Base-by-base conservation (phyloP, 805 yeast species). In the Wickerhamiella lipophila region DNA sequence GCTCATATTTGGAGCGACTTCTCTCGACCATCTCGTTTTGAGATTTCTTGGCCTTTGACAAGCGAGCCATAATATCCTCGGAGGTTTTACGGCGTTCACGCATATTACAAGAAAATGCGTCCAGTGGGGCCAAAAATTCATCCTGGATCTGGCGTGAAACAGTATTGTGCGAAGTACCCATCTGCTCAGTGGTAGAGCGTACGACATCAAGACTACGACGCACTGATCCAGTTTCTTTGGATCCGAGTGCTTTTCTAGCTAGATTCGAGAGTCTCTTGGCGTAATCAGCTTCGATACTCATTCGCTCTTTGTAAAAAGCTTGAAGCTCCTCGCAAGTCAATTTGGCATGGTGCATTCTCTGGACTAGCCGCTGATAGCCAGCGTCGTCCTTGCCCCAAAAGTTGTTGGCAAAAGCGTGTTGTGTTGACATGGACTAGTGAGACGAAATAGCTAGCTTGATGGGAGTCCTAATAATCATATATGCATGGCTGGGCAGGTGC, bases 271-370 rank as follows among this genome's bases (percentile, higher is more conserved):
- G 61, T 51, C 70, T 72, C 49, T 75, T 72, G 34, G 79, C 66
- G 58, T 83, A 83, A 22, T 86, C 95, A 52, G 78, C 81, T 57
- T 85, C 95, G 35, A 86, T 73, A 13, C 74, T 67, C 1, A 74
- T 65, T 34, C 72, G 58, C 50, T 78, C 83, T 51, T 68, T 73
- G 62, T 76, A 77, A 53, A 72, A 77, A 1, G 58, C 55, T 7
- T 66, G 60, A 15, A 79, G 57, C 26, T 71, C 74, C 25, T 76
- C 78, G 44, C 75, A 63, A 0, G 92, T 79, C 42, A 70, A 72
- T 36, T 74, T 68, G 7, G 86, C 76, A 51, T 75, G 71, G 55
- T 75, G 73, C 68, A 81, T 73, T 51, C 79, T 74, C 52, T 68
- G 71, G 47, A 75, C 70, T 16, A 85, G 64, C 9, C 71, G 68